Conservation (phyloP, 2,329 filamentous ascomycete species). For the Aspergillus aculeatus region DNA sequence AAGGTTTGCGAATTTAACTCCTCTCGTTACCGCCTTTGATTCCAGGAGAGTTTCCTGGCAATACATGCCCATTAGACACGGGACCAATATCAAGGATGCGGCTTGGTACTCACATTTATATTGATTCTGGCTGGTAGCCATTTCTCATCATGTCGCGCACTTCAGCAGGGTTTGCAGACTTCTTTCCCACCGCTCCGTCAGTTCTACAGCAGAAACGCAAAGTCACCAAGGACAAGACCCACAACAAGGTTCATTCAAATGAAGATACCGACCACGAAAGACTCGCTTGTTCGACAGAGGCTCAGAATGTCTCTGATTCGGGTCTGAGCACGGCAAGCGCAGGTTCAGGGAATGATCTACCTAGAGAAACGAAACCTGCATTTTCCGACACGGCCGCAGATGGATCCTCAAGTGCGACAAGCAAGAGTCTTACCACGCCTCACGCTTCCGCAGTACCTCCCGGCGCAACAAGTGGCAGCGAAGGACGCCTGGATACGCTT, state of each 20-base stretch:
- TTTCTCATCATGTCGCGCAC: slow-evolving; percentile 72
- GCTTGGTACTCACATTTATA: slow-evolving; percentile 33
- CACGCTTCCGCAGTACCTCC: slow-evolving; percentile 55
- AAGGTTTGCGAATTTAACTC: slow-evolving; percentile 5
- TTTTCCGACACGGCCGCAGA: slow-evolving; percentile 56
- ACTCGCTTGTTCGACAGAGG: slow-evolving; percentile 11
- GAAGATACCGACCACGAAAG: slow-evolving; percentile 21
- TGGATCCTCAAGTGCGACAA: slow-evolving; percentile 71
- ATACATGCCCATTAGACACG: slow-evolving; percentile 23
- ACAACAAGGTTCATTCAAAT: slow-evolving; percentile 48
- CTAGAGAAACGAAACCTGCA: slow-evolving; percentile 16
- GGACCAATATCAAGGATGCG: slow-evolving; percentile 40
- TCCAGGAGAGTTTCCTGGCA: slow-evolving; percentile 21
- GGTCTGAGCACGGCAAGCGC: slow-evolving; percentile 17
- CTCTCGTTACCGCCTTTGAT: slow-evolving; percentile 11
- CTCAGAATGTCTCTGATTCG: slow-evolving; percentile 11
- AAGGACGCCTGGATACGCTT: slow-evolving; percentile 53
- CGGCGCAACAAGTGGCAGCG: slow-evolving; percentile 57
- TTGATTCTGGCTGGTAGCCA: slow-evolving; percentile 43
- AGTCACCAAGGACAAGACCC: slow-evolving; percentile 59
- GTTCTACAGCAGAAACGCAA: slow-evolving; percentile 54
- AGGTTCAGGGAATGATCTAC: slow-evolving; percentile 13
- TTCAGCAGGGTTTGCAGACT: slow-evolving; percentile 78
- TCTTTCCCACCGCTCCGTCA: slow-evolving; percentile 76
- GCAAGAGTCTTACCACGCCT: slow-evolving; percentile 70